A percentile compares a stretch with the other conserved stretches of the same genome.
phyloP scores from a whole-genome alignment of 2,329 filamentous ascomycete species.

The Tricladium varicosporioides region DNA sequence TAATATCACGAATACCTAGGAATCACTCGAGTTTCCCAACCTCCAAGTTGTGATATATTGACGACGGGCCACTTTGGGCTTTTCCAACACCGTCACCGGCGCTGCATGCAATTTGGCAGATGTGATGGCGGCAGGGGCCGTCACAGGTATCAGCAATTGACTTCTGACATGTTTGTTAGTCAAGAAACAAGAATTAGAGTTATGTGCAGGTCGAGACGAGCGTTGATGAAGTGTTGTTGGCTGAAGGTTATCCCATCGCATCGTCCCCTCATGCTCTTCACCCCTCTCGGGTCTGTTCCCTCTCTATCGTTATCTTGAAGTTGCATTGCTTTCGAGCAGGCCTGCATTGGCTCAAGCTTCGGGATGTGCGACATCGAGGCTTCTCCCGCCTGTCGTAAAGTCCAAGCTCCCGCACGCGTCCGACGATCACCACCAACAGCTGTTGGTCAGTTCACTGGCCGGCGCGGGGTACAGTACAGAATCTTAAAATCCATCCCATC shows the following conservation, averaged over 20 bases:
- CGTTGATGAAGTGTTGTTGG: no score
- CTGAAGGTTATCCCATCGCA: no score
- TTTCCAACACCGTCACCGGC: not conserved
- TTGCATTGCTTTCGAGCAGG: slow-evolving; percentile 2
- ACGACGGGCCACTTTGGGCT: not conserved
- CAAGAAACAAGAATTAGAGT: no score
- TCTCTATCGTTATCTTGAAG: slow-evolving; percentile 22
- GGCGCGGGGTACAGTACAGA: slow-evolving; percentile 14
- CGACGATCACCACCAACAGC: slow-evolving; percentile 8
- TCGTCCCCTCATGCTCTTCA: slow-evolving; percentile 1
- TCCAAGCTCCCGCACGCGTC: slow-evolving; percentile 25
- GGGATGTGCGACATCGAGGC: slow-evolving; percentile 28
- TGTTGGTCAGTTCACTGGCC: slow-evolving; percentile 19
- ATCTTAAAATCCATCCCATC: not conserved
- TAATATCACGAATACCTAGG: not conserved
- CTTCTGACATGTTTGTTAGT: no score
- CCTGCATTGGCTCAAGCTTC: not conserved
- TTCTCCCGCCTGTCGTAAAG: slow-evolving; percentile 24
- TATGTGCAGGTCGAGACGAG: not conserved
- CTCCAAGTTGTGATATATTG: not conserved
- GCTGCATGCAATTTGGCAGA: slow-evolving; percentile 11
- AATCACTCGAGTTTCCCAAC: not conserved
- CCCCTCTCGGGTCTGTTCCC: slow-evolving; percentile 22
- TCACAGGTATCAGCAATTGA: slow-evolving; percentile 2
- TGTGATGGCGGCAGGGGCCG: slow-evolving; percentile 17